A percentile compares a stretch with the other conserved stretches of the same genome.
phyloP scores from a whole-genome alignment of 441 rosid species.

The Arabidopsis hybrid region DNA sequence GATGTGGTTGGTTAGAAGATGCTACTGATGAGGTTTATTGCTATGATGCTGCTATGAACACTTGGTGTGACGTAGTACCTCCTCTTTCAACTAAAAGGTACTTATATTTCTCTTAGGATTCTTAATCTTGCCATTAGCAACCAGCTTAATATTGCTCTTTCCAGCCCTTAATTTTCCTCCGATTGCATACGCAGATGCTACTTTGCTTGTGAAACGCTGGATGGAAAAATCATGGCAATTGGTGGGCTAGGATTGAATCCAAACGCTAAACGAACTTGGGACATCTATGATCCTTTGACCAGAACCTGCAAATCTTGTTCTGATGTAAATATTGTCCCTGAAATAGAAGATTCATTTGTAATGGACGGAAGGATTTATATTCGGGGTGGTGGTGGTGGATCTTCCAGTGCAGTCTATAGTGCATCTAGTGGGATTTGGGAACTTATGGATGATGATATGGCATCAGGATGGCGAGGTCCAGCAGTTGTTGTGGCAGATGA shows the following conservation, averaged over 20 bases:
- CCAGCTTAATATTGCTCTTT: background rate
- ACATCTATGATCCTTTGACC: constrained; percentile 60
- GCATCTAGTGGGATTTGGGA: constrained; percentile 65
- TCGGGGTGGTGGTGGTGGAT: constrained; percentile 49
- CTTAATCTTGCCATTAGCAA: constrained; percentile 5
- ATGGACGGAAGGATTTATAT: constrained; percentile 72
- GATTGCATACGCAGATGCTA: constrained; percentile 58
- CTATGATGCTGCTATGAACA: constrained; percentile 64
- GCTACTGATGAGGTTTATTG: constrained; percentile 66
- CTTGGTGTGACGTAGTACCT: constrained; percentile 57
- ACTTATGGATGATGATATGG: constrained; percentile 65
- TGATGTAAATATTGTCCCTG: constrained; percentile 55
- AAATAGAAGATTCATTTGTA: constrained; percentile 70
- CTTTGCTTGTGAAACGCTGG: constrained; percentile 73
- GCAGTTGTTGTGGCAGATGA: constrained; percentile 68
- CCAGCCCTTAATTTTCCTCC: background rate
- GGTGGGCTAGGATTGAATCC: constrained; percentile 68
- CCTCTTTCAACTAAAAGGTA: constrained; percentile 69
- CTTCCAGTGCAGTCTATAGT: constrained; percentile 58
- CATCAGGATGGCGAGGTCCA: constrained; percentile 86
- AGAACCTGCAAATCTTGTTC: constrained; percentile 54
- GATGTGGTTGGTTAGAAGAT: constrained; percentile 80
- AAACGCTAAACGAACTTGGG: constrained; percentile 66
- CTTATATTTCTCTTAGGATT: constrained; percentile 26
- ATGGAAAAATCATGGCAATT: constrained; percentile 68